Conservation (phyloP, 1,284 basidiomycete genomes). For the Melampsora larici-populina region DNA sequence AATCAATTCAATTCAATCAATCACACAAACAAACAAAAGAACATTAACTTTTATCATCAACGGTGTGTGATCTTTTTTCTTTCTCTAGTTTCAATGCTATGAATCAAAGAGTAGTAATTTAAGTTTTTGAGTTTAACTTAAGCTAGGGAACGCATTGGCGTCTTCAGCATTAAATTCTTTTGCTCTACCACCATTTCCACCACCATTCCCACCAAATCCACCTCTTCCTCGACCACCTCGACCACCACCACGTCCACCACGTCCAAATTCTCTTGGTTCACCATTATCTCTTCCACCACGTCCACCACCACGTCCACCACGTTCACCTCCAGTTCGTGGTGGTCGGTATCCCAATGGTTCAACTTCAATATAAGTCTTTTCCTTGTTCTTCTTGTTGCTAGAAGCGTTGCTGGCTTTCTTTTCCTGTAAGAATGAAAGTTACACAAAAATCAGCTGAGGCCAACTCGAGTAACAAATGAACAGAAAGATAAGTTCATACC, state of each 20-base stretch:
- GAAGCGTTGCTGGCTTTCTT: slow-evolving; percentile 15
- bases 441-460: neutral
- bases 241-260: slow-evolving; percentile 13
- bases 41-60: too few relatives aligned
- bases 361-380: slow-evolving; percentile 41
- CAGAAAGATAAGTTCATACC: neutral
- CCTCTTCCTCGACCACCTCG: slow-evolving; percentile 31
- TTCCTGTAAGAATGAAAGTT: slow-evolving; percentile 8
- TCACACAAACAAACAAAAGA: too few relatives aligned
- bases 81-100: too few relatives aligned
- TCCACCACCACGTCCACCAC: slow-evolving; percentile 28
- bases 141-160: slow-evolving; percentile 39
- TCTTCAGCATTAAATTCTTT: slow-evolving; percentile 39
- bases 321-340: slow-evolving; percentile 32
- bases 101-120: too few relatives aligned
- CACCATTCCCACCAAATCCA: slow-evolving; percentile 11
- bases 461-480: neutral
- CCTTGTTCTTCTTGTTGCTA: slow-evolving; percentile 34
- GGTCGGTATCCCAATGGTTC: slow-evolving; percentile 39
- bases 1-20: too few relatives aligned
- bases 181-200: neutral
- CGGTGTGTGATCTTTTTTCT: too few relatives aligned
- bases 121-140: neutral
- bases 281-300: slow-evolving; percentile 21
- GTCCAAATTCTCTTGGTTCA: slow-evolving; percentile 24